A percentile compares a stretch with the other conserved stretches of the same genome.
These are phyloP conservation scores for Fraxinus nigra DNA, from an alignment of 305 asterid genomes.

Conservation along the genomic window DNA sequence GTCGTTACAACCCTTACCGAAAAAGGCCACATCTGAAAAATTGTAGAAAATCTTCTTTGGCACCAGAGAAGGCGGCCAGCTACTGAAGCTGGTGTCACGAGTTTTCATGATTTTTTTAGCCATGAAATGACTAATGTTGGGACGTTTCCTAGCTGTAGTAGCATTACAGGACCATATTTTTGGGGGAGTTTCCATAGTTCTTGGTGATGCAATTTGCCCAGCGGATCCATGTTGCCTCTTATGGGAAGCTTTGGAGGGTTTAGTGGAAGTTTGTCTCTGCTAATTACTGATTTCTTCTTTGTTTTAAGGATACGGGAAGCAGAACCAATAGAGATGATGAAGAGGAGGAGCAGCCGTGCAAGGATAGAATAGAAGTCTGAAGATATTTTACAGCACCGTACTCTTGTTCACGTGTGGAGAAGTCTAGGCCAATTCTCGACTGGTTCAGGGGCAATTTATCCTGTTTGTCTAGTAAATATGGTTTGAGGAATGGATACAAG, in stretches of 20 bases:
- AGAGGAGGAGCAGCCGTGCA: background rate
- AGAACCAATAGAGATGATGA: background rate
- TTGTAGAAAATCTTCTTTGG: conserved; percentile 3
- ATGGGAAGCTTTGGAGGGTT: conserved; percentile 27
- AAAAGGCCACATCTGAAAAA: background rate
- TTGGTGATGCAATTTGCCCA: conserved; percentile 20
- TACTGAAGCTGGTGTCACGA: conserved; percentile 23
- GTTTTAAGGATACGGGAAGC: background rate
- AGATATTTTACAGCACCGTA: background rate
- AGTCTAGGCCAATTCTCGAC: background rate
- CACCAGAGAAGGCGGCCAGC: conserved; percentile 5
- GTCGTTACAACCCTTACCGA: no score
- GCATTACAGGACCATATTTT: conserved; percentile 18
- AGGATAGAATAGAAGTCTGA: background rate
- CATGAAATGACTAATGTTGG: conserved; percentile 21
- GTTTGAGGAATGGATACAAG: background rate
- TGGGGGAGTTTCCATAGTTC: conserved; percentile 2
- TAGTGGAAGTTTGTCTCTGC: conserved; percentile 10
- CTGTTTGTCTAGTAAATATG: background rate
- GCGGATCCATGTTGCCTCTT: conserved; percentile 21
- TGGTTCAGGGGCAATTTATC: background rate
- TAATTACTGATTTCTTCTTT: background rate
- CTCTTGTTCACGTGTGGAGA: background rate
- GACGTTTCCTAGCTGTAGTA: conserved; percentile 11
- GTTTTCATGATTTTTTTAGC: conserved; percentile 27